Conservation (phyloP, 495 filamentous ascomycete genomes). For the Neurospora terricola region DNA sequence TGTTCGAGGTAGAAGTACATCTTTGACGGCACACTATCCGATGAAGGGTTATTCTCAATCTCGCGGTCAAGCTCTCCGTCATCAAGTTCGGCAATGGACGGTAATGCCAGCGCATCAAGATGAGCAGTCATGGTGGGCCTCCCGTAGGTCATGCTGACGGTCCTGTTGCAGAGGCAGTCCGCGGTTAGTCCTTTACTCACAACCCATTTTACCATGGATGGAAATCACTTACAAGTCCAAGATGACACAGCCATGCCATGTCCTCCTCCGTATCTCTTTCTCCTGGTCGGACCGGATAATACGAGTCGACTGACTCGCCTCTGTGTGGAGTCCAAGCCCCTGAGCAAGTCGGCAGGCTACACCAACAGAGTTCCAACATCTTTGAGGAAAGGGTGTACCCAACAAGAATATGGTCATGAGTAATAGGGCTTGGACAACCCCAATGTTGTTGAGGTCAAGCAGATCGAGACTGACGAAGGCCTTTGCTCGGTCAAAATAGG, state of each 20-base stretch:
- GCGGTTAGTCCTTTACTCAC: background rate
- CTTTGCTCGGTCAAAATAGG: slow-evolving; percentile 38
- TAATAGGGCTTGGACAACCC: slow-evolving; percentile 37
- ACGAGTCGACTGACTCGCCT: slow-evolving; percentile 16
- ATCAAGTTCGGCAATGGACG: slow-evolving; percentile 11
- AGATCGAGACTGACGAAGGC: slow-evolving; percentile 35
- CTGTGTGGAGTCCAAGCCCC: slow-evolving; percentile 38
- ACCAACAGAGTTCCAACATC: slow-evolving; percentile 40
- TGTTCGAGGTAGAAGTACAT: slow-evolving; percentile 33
- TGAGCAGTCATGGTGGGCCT: slow-evolving; percentile 37
- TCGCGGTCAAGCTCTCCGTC: slow-evolving; percentile 3
- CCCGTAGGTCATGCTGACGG: slow-evolving; percentile 41
- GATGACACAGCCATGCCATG: slow-evolving; percentile 41
- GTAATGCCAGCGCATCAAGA: slow-evolving; percentile 23
- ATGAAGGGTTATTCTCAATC: background rate
- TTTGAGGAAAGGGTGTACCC: slow-evolving; percentile 34
- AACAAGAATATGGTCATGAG: slow-evolving; percentile 35
- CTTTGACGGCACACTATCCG: background rate
- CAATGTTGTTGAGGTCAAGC: slow-evolving; percentile 32
- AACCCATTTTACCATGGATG: background rate
- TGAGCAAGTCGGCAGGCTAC: slow-evolving; percentile 38
- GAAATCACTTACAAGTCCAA: slow-evolving; percentile 32
- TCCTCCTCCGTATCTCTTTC: slow-evolving; percentile 32
- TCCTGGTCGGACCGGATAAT: slow-evolving; percentile 23
- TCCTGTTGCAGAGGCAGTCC: slow-evolving; percentile 15